Evolutionary conservation across 495 filamentous ascomycete genomes (phyloP).

Genomic region (Penicillium nucicola): DNA sequence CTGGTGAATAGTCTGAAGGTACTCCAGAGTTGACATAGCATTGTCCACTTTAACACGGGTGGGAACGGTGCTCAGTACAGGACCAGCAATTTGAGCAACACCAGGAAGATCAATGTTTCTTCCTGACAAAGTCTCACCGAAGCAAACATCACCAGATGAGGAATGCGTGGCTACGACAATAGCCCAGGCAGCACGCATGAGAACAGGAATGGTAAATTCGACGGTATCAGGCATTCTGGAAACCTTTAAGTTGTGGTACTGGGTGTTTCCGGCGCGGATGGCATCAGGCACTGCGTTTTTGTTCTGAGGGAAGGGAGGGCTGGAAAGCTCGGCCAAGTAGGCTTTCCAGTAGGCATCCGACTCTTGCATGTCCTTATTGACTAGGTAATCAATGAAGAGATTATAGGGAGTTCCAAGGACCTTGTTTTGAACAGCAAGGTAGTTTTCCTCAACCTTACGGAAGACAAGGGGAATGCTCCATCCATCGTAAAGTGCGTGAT

Average conservation of each 20-base stretch:
- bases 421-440: constrained; percentile 14
- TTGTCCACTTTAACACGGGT: constrained; percentile 42
- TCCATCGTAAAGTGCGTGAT: constrained; percentile 72
- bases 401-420: constrained; percentile 28
- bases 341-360: constrained; percentile 46
- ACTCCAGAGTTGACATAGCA: constrained; percentile 32
- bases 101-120: constrained; percentile 49
- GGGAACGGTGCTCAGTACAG: constrained; percentile 52
- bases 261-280: constrained; percentile 29
- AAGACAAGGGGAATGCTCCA: constrained; percentile 62
- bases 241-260: constrained; percentile 24
- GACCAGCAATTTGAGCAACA: constrained; percentile 50
- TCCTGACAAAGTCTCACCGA: constrained; percentile 55
- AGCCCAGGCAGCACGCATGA: constrained; percentile 55
- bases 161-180: constrained; percentile 45
- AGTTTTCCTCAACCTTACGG: constrained; percentile 51
- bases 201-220: constrained; percentile 43
- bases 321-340: constrained; percentile 28
- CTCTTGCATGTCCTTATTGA: constrained; percentile 26
- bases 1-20: constrained; percentile 41
- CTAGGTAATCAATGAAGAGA: constrained; percentile 43
- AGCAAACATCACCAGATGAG: constrained; percentile 47
- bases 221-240: constrained; percentile 14
- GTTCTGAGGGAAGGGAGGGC: constrained; percentile 27
- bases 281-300: constrained; percentile 24